Percentiles rank a stretch among this genome's conserved stretches.
These are phyloP conservation scores for Notholithocarpus densiflorus DNA, from an alignment of 306 rosid genomes.

Conservation along the genomic window DNA sequence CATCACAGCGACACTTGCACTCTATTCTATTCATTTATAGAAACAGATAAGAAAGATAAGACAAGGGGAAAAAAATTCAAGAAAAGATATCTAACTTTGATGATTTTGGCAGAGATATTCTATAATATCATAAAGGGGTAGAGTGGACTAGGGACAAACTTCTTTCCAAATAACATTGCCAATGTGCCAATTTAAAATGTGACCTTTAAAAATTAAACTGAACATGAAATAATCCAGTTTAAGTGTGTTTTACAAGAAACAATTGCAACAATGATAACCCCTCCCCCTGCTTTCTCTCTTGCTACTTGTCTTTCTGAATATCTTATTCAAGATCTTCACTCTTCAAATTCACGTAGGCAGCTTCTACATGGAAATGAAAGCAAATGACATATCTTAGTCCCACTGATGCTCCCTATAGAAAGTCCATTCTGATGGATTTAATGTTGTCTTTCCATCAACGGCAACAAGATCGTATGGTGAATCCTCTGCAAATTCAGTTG, in stretches of 20 bases:
- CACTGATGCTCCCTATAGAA: slow-evolving; percentile 65
- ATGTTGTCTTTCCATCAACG: slow-evolving; percentile 71
- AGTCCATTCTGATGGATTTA: slow-evolving; percentile 85
- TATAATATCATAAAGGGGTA: too few relatives aligned
- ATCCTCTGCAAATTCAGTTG: slow-evolving; percentile 78
- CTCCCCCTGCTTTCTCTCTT: background rate
- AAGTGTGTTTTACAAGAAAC: too few relatives aligned
- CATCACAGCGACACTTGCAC: too few relatives aligned
- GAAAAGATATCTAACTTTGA: too few relatives aligned
- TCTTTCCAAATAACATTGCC: background rate
- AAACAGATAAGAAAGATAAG: too few relatives aligned
- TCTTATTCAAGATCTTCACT: background rate
- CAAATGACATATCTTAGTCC: slow-evolving; percentile 42
- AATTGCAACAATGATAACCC: too few relatives aligned
- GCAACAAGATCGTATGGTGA: slow-evolving; percentile 84
- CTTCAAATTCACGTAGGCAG: background rate
- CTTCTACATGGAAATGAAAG: slow-evolving; percentile 3
- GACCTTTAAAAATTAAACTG: background rate
- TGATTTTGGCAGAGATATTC: too few relatives aligned
- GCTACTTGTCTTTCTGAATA: too few relatives aligned
- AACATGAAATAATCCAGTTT: background rate
- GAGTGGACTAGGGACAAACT: background rate
- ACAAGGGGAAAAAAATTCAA: too few relatives aligned
- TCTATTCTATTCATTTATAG: background rate
- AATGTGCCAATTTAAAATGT: background rate